phyloP scores from a whole-genome alignment of 139 green algal genomes.

The Micractinium conductrix region DNA sequence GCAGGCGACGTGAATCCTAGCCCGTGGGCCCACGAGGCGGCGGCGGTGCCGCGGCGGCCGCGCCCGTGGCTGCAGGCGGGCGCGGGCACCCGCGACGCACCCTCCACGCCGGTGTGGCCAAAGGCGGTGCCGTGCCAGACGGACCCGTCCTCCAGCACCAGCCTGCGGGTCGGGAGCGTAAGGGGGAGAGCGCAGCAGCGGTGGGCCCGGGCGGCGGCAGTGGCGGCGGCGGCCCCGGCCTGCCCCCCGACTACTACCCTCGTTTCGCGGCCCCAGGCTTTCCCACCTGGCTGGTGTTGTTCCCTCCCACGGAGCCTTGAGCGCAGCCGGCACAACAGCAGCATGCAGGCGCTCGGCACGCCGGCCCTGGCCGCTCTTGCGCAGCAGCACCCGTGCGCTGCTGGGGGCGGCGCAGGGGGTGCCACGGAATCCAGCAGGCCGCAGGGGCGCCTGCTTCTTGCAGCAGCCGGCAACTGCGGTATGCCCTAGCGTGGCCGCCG shows the following conservation, averaged over 20 bases:
- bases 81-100: slow-evolving; percentile 6
- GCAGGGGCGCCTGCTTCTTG: neutral
- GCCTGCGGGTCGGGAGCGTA: slow-evolving; percentile 41
- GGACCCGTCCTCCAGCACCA: slow-evolving; percentile 96
- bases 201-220: neutral
- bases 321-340: neutral
- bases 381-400: too few relatives aligned
- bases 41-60: neutral
- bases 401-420: too few relatives aligned
- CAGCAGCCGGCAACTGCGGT: neutral
- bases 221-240: neutral
- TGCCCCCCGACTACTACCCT: neutral
- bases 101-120: slow-evolving; percentile 83
- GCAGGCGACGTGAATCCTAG: neutral
- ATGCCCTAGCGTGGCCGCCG: too few relatives aligned
- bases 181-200: too few relatives aligned
- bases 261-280: neutral
- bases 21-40: neutral
- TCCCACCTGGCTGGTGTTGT: slow-evolving; percentile 9
- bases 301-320: slow-evolving; percentile 28
- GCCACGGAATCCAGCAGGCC: slow-evolving; percentile 8
- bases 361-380: too few relatives aligned
- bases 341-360: slow-evolving; percentile 2
- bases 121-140: slow-evolving; percentile 90
- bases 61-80: neutral